phyloP scores from a whole-genome alignment of 2,329 filamentous ascomycete species.

The Ceratocystis lukuohia region DNA sequence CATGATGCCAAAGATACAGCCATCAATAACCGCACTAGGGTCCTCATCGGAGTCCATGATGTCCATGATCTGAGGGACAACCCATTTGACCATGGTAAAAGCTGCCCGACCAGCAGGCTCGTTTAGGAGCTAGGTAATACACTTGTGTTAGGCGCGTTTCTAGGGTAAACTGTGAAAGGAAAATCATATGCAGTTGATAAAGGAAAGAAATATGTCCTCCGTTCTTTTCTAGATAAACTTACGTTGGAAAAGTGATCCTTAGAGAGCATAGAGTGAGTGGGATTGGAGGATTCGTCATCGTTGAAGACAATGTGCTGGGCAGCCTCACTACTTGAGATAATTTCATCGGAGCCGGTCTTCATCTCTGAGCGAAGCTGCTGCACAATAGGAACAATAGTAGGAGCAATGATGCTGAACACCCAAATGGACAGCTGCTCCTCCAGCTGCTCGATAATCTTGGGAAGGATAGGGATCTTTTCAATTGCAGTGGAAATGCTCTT shows the following conservation, averaged over 20 bases:
- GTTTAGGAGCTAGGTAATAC: slow-evolving; percentile 50
- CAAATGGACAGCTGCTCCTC: slow-evolving; percentile 80
- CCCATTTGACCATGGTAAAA: slow-evolving; percentile 66
- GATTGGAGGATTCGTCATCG: slow-evolving; percentile 62
- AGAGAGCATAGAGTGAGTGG: slow-evolving; percentile 88
- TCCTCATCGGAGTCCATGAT: slow-evolving; percentile 73
- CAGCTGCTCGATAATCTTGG: slow-evolving; percentile 72
- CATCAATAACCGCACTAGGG: slow-evolving; percentile 54
- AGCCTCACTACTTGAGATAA: slow-evolving; percentile 70
- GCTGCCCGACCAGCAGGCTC: slow-evolving; percentile 76
- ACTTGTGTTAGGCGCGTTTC: slow-evolving; percentile 15
- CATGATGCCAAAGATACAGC: slow-evolving; percentile 70
- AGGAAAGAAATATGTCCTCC: neutral
- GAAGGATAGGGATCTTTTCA: slow-evolving; percentile 72
- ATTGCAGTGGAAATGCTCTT: slow-evolving; percentile 64
- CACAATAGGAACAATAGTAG: slow-evolving; percentile 76
- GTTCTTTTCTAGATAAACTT: slow-evolving; percentile 23
- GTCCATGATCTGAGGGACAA: slow-evolving; percentile 75
- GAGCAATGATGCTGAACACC: slow-evolving; percentile 82
- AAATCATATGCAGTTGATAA: neutral
- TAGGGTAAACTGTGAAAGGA: neutral
- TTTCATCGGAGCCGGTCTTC: slow-evolving; percentile 69
- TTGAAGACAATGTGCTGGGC: slow-evolving; percentile 81
- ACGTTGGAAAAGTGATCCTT: slow-evolving; percentile 91
- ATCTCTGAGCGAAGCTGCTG: slow-evolving; percentile 77